These are phyloP conservation scores for Dillenia suffruticosa DNA, from an alignment of 164 flowering plant genomes.

Conservation along the genomic window DNA sequence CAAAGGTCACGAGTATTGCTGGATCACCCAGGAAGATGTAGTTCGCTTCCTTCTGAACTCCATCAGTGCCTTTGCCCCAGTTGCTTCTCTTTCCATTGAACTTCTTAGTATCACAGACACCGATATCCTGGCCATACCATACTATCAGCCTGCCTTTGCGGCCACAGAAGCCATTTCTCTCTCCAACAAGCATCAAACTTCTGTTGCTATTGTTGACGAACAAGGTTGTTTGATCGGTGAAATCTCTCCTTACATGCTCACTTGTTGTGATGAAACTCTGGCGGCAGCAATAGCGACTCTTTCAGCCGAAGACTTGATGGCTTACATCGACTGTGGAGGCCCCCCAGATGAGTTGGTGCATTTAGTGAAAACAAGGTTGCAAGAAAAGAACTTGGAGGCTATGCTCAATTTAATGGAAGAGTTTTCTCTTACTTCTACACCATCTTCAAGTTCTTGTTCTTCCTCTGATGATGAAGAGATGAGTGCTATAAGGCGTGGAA, in stretches of 20 bases:
- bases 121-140: slow-evolving; percentile 31
- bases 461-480: too few relatives aligned
- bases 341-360: slow-evolving; percentile 67
- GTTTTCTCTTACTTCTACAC: too few relatives aligned
- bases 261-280: slow-evolving; percentile 64
- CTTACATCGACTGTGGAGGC: slow-evolving; percentile 81
- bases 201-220: slow-evolving; percentile 69
- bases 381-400: slow-evolving; percentile 39
- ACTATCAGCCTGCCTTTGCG: slow-evolving; percentile 58
- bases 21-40: slow-evolving; percentile 87
- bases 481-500: slow-evolving; percentile 12
- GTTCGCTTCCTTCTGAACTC: slow-evolving; percentile 67
- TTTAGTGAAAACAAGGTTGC: slow-evolving; percentile 46
- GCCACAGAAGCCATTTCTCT: slow-evolving; percentile 49
- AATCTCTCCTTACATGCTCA: slow-evolving; percentile 73
- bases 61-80: slow-evolving; percentile 71
- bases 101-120: slow-evolving; percentile 51
- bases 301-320: slow-evolving; percentile 76
- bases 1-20: slow-evolving; percentile 69
- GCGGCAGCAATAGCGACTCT: slow-evolving; percentile 79
- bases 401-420: slow-evolving; percentile 33
- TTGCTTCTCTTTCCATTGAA: slow-evolving; percentile 54
- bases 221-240: slow-evolving; percentile 69
- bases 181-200: slow-evolving; percentile 50
- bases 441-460: too few relatives aligned